Base-by-base conservation (phyloP, 2,329 filamentous ascomycete genomes). In the Colletotrichum acutatum region DNA sequence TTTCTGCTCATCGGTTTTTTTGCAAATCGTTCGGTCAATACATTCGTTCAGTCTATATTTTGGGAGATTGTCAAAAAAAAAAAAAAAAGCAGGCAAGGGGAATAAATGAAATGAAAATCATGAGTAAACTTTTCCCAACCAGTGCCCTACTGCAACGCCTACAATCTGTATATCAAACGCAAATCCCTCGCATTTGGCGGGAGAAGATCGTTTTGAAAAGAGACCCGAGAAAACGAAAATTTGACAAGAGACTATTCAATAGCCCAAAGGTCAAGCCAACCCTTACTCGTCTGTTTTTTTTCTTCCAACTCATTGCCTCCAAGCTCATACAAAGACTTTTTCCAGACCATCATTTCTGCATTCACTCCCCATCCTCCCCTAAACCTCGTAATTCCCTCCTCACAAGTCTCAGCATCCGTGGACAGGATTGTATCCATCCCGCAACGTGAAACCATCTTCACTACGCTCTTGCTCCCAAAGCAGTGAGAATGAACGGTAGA, bases 61-160 rank as follows among this genome's bases (percentile, higher is more conserved):
- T 30, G 24, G 30, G 22, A 37, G 37, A 56, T 52, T 64, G 60
- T 37, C 3, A 19, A 53, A 32, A 26, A 8, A 42, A 42, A 14
- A n/a, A n/a, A n/a, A n/a, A 22, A 8, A 42, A 42, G 37, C 37
- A 42, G 37, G 37, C 37, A 42, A 19, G 16, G 22, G 5, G 28
- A 34, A 34, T 12, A 30, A 3, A 56, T 22, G 22, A 52, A 11
- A 26, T 28, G 62, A 70, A 62, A 52, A 26, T 30, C 6, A 28
- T n/a, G 22, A 56, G 53, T 28, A 19, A 72, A 73, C 71, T 73
- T 73, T 73, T 73, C 56, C 71, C 60, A 49, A 26, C 46, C 69
- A 4, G 24, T 68, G 24, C 30, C 70, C 70, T 42, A 30, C 12
- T 70, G 22, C 22, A 60, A 73, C 66, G 71, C 71, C 71, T 24